Evolutionary conservation across 345 rosid genomes (phyloP).

Genomic region (Psidium friedrichsthalianum): DNA sequence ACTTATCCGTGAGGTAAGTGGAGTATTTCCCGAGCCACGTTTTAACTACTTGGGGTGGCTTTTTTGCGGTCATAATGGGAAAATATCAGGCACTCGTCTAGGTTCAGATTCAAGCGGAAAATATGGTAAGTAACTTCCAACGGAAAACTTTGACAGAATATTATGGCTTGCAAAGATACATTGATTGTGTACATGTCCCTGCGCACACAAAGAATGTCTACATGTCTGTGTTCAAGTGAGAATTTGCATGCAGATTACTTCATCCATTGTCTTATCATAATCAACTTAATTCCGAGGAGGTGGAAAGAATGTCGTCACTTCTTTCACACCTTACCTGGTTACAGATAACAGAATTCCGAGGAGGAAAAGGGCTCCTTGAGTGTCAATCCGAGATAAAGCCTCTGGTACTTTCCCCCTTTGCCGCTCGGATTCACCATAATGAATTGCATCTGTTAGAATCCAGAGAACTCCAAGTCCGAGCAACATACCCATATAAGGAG

Average conservation of each 20-base stretch:
- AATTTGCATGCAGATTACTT: not conserved
- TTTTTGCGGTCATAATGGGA: not conserved
- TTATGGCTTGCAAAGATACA: not conserved
- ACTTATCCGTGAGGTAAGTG: not conserved
- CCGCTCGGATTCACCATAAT: constrained; percentile 86
- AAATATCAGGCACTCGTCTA: not conserved
- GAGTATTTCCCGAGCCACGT: not conserved
- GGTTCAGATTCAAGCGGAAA: not conserved
- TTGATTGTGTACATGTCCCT: not conserved
- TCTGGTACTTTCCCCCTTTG: constrained; percentile 88
- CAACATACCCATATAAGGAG: constrained; percentile 94
- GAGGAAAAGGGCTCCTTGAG: constrained; percentile 89
- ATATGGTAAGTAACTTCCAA: not conserved
- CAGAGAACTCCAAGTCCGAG: constrained; percentile 96
- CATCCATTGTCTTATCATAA: not conserved
- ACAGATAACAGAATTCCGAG: constrained; percentile 89
- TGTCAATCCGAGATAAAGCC: constrained; percentile 86
- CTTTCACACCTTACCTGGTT: constrained; percentile 42
- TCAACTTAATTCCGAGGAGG: not conserved
- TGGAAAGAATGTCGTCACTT: not conserved
- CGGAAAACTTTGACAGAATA: not conserved
- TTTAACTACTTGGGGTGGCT: not conserved
- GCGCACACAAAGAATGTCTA: not conserved
- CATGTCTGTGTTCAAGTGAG: not conserved
- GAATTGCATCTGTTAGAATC: constrained; percentile 94